phyloP scores from a whole-genome alignment of 495 filamentous ascomycete genomes.

The Talaromyces adpressus region DNA sequence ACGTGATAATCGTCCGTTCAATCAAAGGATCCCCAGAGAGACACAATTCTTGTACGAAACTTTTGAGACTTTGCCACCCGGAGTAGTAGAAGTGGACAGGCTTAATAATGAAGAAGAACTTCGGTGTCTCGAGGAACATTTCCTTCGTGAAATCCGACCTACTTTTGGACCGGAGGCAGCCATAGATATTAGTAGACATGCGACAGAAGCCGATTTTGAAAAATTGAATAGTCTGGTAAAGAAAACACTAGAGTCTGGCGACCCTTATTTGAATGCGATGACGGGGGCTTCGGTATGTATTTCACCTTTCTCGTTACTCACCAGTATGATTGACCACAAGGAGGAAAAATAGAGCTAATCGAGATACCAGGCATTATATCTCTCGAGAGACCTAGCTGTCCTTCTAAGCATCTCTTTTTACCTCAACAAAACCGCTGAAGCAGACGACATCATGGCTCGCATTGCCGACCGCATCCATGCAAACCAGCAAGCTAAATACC shows the following conservation, averaged over 20 bases:
- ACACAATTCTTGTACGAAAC: constrained; percentile 4
- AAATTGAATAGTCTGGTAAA: not conserved
- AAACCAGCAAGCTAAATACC: not conserved
- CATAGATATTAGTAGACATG: not conserved
- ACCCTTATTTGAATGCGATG: not conserved
- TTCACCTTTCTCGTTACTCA: not conserved
- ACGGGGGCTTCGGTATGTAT: not conserved
- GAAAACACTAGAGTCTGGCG: not conserved
- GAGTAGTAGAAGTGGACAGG: not conserved
- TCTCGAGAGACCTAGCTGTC: not conserved
- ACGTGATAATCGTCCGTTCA: not conserved
- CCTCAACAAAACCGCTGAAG: constrained; percentile 2
- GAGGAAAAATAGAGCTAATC: not conserved
- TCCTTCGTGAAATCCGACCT: not conserved
- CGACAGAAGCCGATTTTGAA: not conserved
- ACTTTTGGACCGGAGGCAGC: not conserved
- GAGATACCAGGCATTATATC: not conserved
- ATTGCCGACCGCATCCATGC: constrained; percentile 7
- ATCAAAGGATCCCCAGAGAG: not conserved
- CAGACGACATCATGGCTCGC: constrained; percentile 5
- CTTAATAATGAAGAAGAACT: not conserved
- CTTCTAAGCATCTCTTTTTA: constrained; percentile 1
- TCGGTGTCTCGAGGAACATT: not conserved
- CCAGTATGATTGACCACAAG: not conserved
- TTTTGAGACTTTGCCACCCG: not conserved